These are phyloP conservation scores for Chalara sp. DNA, from an alignment of 2,329 filamentous ascomycete species.

Conservation along the genomic window DNA sequence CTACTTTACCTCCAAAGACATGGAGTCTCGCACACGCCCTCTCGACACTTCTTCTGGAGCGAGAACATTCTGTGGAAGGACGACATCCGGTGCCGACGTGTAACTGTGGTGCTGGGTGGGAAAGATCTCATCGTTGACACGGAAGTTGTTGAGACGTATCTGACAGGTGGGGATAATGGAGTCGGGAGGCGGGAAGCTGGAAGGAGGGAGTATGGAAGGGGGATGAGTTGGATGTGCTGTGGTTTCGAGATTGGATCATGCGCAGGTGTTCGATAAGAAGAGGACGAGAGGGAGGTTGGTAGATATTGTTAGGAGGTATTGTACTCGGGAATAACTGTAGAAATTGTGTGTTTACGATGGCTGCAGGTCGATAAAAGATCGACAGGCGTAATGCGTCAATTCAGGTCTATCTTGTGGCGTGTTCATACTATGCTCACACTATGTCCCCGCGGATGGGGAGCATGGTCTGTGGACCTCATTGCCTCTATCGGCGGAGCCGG, in stretches of 20 bases:
- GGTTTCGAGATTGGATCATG: conserved; percentile 47
- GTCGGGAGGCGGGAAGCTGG: conserved; percentile 13
- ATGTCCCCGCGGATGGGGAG: no score
- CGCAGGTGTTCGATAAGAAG: conserved; percentile 44
- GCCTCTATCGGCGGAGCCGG: no score
- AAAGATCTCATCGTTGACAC: conserved; percentile 46
- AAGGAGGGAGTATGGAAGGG: conserved; percentile 3
- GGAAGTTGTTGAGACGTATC: conserved; percentile 39
- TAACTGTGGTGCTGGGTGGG: conserved; percentile 41
- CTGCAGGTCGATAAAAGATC: no score
- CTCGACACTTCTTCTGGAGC: conserved; percentile 50
- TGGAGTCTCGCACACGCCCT: conserved; percentile 46
- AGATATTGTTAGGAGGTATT: no score
- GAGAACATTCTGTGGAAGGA: conserved; percentile 53
- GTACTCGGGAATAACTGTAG: no score
- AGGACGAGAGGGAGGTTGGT: no score
- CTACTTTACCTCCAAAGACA: conserved; percentile 50
- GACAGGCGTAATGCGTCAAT: no score
- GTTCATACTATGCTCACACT: no score
- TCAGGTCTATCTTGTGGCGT: no score
- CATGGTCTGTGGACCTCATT: no score
- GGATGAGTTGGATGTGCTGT: conserved; percentile 36
- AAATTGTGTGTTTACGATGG: no score
- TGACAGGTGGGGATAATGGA: no score
- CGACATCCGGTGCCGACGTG: conserved; percentile 32